phyloP scores from a whole-genome alignment of 768 basidiomycete species.

The Coprinopsis marcescibilis region DNA sequence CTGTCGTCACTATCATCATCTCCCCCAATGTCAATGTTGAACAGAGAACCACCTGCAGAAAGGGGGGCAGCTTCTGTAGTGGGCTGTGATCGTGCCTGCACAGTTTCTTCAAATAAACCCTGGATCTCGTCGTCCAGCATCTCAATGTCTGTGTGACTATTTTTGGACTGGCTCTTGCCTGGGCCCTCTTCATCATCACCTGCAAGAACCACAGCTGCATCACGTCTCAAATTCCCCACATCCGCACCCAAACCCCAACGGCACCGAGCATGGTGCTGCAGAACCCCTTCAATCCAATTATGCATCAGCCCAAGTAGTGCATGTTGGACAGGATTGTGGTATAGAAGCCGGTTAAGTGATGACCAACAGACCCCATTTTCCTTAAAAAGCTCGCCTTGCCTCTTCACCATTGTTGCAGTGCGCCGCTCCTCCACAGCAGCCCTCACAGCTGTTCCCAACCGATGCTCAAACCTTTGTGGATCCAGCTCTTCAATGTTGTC shows the following conservation, averaged over 20 bases:
- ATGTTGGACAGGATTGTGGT: constrained; percentile 20
- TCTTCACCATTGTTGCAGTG: constrained; percentile 14
- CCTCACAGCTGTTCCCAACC: constrained; percentile 12
- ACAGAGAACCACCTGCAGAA: too few species aligned
- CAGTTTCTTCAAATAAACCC: too few species aligned
- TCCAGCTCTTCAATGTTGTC: constrained; percentile 1
- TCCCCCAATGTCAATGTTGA: too few species aligned
- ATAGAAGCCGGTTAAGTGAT: constrained; percentile 15
- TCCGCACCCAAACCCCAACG: constrained; percentile 11
- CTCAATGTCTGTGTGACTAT: too few species aligned
- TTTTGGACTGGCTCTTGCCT: too few species aligned
- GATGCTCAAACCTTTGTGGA: constrained; percentile 1
- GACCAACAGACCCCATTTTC: constrained; percentile 19
- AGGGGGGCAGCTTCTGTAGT: too few species aligned
- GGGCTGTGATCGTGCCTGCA: too few species aligned
- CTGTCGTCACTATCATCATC: too few species aligned
- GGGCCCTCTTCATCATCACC: not conserved
- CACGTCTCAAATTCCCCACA: not conserved
- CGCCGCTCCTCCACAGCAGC: constrained; percentile 11
- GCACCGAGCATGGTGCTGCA: constrained; percentile 14
- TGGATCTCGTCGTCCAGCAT: too few species aligned
- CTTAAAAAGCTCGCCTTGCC: constrained; percentile 10
- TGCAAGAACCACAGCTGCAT: not conserved
- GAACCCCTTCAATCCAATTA: constrained; percentile 22
- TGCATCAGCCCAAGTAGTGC: constrained; percentile 21